phyloP scores from a whole-genome alignment of 352 stramenopile species.

The Phytophthora megakarya region DNA sequence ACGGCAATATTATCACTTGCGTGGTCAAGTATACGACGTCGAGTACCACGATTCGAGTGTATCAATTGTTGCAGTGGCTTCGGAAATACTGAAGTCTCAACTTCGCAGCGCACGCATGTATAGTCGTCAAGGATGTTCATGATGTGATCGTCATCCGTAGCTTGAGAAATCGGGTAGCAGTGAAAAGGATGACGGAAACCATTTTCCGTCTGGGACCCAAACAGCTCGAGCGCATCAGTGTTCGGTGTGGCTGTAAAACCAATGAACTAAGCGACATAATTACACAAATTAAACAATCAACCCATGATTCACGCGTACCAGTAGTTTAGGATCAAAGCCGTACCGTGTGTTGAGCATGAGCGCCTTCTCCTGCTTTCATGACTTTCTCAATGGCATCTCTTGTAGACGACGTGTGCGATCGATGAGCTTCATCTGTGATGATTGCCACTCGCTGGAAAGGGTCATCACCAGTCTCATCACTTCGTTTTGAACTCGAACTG shows the following conservation, averaged over 20 bases:
- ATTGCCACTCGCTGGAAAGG: conserved; percentile 72
- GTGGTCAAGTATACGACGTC: conserved; percentile 60
- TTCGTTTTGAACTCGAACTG: conserved; percentile 21
- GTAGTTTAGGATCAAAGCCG: not conserved
- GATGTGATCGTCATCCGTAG: conserved; percentile 56
- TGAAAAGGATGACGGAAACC: conserved; percentile 55
- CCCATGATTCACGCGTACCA: not conserved
- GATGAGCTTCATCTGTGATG: conserved; percentile 85
- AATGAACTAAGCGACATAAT: conserved; percentile 57
- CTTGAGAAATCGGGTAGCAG: conserved; percentile 71
- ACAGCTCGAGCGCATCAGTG: conserved; percentile 65
- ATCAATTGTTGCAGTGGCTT: conserved; percentile 40
- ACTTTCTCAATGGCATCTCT: conserved; percentile 71
- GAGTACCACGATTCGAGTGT: conserved; percentile 24
- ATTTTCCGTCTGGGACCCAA: conserved; percentile 42
- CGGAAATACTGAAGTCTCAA: conserved; percentile 65
- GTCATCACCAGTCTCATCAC: not conserved
- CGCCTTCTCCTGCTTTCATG: conserved; percentile 53
- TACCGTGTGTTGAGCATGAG: conserved; percentile 49
- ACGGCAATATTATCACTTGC: conserved; percentile 66
- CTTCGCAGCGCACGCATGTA: conserved; percentile 50
- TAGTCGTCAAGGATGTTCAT: conserved; percentile 77
- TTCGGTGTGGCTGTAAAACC: conserved; percentile 85
- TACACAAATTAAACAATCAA: not conserved
- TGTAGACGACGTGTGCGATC: conserved; percentile 72